Evolutionary conservation across 169 alveolate species (phyloP).

Genomic region (Eimeria maxima): DNA sequence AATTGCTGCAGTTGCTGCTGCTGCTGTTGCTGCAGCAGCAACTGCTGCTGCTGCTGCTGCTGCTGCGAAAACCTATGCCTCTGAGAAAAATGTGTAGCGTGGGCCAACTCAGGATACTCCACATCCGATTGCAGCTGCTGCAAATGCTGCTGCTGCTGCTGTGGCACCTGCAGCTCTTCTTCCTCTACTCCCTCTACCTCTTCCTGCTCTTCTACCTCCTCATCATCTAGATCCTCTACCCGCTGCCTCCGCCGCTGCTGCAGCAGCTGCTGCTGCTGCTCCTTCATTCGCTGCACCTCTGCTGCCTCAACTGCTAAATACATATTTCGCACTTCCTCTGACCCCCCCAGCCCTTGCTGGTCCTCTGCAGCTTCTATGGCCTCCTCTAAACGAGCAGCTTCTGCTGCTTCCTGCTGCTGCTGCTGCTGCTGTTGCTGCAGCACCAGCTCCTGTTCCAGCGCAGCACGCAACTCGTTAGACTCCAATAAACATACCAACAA

Average conservation of each 20-base stretch:
- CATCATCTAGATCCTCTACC: too few species aligned
- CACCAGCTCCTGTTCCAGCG: conserved; percentile 8
- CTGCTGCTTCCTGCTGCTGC: conserved; percentile 37
- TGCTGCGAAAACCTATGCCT: neutral
- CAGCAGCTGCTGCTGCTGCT: too few species aligned
- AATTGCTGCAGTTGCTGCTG: too few species aligned
- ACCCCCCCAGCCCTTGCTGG: neutral
- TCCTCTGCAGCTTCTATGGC: neutral
- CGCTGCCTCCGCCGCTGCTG: too few species aligned
- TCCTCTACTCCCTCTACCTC: too few species aligned
- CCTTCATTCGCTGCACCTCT: conserved; percentile 1
- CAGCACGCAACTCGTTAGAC: neutral
- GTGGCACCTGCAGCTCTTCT: too few species aligned
- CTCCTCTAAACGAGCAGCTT: neutral
- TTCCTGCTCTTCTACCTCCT: too few species aligned
- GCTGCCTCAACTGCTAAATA: neutral
- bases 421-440: conserved; percentile 27
- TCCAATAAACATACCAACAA: neutral
- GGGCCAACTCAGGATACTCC: too few species aligned
- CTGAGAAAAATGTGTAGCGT: too few species aligned
- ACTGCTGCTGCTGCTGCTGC: neutral
- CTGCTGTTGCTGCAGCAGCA: too few species aligned
- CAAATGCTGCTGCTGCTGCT: conserved; percentile 6
- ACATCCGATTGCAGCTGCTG: conserved; percentile 28
- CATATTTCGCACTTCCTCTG: neutral